Base-by-base conservation (phyloP, 1,284 basidiomycete genomes). In the Takashimella koratensis region DNA sequence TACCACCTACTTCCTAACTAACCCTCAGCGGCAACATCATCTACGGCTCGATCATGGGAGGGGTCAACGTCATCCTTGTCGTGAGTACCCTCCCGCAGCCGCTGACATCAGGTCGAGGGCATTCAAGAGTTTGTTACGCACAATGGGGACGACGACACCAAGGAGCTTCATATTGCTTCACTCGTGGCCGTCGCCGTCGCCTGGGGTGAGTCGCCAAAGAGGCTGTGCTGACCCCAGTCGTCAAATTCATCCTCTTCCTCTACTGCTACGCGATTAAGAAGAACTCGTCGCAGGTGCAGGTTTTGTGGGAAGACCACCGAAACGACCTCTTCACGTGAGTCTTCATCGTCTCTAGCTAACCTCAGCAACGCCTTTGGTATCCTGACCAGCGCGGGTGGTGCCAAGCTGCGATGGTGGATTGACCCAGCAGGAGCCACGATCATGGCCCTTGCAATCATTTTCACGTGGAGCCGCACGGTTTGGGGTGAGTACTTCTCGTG, bases 231-330 rank as follows among this genome's bases (percentile, higher is more conserved):
- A 27, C 24, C 27, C 16, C n/a, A 91, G 88, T 81, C 43, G 85
- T 89, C 63, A 98, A 98, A 75, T 80, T 91, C 42, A 27, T 84
- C 0, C 81, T 98, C 41, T 97, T 96, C 77, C 43, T 93, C 4
- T 95, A 94, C 76, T 95, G 92, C 74, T 84, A 79, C 63, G 82
- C 87, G 2, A 80, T 95, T 49, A 84, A 89, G 41, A 81, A 81
- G 41, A 84, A 83, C 58, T 91, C 88, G 6, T 91, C 87, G 62
- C 95, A 98, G 73, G 92, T 98, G 1, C 84, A 85, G 51, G 86
- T 97, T 4, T 82, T 98, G 22, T 98, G 91, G 88, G 90, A 96
- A 72, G 94, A 97, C 69, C 94, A 97, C 65, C 79, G 90, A 57
- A 95, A 95, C 64, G 92, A 95, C 67, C 72, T 94, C 23, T 90